Evolutionary conservation across 352 stramenopile genomes (phyloP).

Genomic region (Phytophthora pisi): DNA sequence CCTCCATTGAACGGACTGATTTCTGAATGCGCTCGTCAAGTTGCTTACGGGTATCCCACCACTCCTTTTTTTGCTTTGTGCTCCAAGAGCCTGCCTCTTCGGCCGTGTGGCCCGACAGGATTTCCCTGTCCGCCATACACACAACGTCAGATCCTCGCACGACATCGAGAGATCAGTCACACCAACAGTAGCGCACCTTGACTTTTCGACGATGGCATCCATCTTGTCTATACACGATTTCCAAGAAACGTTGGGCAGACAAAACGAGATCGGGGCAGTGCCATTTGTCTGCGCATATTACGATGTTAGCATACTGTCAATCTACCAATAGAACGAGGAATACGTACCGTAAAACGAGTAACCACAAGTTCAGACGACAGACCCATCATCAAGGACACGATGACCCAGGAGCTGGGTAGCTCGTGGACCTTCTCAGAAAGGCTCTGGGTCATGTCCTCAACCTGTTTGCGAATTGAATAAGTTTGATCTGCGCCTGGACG

Average conservation of each 20-base stretch:
- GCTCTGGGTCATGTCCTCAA: slow-evolving; percentile 26
- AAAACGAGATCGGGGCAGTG: slow-evolving; percentile 52
- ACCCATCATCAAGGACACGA: slow-evolving; percentile 48
- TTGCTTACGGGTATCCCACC: slow-evolving; percentile 72
- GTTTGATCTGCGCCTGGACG: slow-evolving; percentile 7
- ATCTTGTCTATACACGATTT: slow-evolving; percentile 46
- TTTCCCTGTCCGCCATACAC: slow-evolving; percentile 37
- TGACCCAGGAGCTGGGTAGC: slow-evolving; percentile 48
- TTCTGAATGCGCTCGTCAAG: slow-evolving; percentile 56
- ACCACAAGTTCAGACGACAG: slow-evolving; percentile 56
- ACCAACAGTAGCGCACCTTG: slow-evolving; percentile 44
- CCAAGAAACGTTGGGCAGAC: slow-evolving; percentile 51
- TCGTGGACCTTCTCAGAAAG: slow-evolving; percentile 31
- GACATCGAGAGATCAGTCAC: not conserved
- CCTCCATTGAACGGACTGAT: slow-evolving; percentile 58
- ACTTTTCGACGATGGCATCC: slow-evolving; percentile 55
- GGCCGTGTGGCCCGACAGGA: slow-evolving; percentile 63
- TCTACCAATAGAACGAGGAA: not conserved
- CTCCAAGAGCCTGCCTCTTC: slow-evolving; percentile 61
- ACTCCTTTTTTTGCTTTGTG: slow-evolving; percentile 70
- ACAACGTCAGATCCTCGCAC: slow-evolving; percentile 4
- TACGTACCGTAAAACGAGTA: slow-evolving; percentile 46
- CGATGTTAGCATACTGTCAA: slow-evolving; percentile 8
- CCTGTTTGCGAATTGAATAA: not conserved
- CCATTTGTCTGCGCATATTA: slow-evolving; percentile 47